phyloP scores from a whole-genome alignment of 495 filamentous ascomycete genomes.

The Xylaria cubensis region DNA sequence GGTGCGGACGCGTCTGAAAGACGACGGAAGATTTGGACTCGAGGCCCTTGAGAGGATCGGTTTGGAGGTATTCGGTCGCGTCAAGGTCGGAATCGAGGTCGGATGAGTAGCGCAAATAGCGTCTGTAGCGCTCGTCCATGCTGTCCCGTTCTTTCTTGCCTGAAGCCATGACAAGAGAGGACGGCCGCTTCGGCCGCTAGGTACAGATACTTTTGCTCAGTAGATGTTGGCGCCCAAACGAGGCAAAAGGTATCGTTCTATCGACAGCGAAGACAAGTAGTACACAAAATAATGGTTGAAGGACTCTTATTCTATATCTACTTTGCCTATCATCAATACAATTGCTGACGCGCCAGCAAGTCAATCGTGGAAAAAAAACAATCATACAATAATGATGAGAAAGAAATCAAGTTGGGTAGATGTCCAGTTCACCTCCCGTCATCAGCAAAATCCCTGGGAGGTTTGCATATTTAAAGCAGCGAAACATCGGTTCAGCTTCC shows the following conservation, averaged over 20 bases:
- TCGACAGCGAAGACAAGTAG: not conserved
- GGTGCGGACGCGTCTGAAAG: conserved; percentile 28
- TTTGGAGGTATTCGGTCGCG: conserved; percentile 49
- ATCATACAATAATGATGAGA: not conserved
- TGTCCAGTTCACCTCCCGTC: not conserved
- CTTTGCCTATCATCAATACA: not conserved
- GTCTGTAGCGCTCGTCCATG: conserved; percentile 33
- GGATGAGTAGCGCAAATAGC: conserved; percentile 36
- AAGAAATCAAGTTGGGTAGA: not conserved
- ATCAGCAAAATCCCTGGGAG: not conserved
- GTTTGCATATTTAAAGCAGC: not conserved
- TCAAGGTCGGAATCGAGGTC: conserved; percentile 51
- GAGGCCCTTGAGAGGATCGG: conserved; percentile 35
- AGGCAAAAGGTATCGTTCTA: not conserved
- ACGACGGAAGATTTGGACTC: conserved; percentile 25
- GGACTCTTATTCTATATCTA: not conserved
- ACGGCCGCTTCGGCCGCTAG: not conserved
- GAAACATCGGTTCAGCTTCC: not conserved
- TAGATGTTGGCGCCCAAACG: not conserved
- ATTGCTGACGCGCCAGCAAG: not conserved
- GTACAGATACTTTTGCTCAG: not conserved
- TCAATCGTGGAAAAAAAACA: not conserved
- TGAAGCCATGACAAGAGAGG: conserved; percentile 28
- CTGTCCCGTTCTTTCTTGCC: conserved; percentile 27
- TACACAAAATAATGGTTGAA: not conserved